Evolutionary conservation across 768 basidiomycete species (phyloP), one percentile per base, ranked within the genome.

Genomic region (Mycena alexandri): DNA sequence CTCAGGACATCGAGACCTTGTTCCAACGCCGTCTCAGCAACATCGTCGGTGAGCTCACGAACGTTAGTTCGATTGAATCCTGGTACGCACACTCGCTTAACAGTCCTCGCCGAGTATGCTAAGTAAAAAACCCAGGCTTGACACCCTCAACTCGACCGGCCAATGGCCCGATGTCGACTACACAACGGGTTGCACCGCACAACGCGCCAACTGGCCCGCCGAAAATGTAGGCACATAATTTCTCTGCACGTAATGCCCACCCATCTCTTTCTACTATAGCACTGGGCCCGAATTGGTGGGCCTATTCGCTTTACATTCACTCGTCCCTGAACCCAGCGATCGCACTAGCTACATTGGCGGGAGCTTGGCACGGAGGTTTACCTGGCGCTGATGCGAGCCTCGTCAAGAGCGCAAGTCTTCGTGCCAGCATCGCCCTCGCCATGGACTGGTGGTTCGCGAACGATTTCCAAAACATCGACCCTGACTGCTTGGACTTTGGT

Each of bases 171-270:
- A 86, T 71, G 80, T 92, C 19, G 84, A 91, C 71, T 91, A 91
- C 70, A 83, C 87, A 0, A 81, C 87, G 22, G 90, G 90, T 9
- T 92, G 91, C 67, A 73, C 75, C 46, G 90, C 88, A 8, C 84
- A 83, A 61, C 81, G 86, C 13, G 90, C 90, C 7, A 92, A 89
- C 70, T 92, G 91, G 91, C 90, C 89, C 11, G 90, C 90, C 14
- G 81, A 87, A 74, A 75, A 68, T 2, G 61, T 62, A 25, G 17
- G 66, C 9, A 29, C 29, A 29, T 29, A 29, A 3, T 29, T 50
- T 24, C 24, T 53, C 38, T 54, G 38, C 10, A 38, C 25, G 24
- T 60, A 0, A 38, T 36, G 14, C 29, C 21, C 10, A 33, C 12
- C 13, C 21, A 47, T 33, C 21, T 38, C 47, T 9, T 9, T 5